phyloP scores from a whole-genome alignment of 768 basidiomycete species.

The Psilocybe cyanescens region DNA sequence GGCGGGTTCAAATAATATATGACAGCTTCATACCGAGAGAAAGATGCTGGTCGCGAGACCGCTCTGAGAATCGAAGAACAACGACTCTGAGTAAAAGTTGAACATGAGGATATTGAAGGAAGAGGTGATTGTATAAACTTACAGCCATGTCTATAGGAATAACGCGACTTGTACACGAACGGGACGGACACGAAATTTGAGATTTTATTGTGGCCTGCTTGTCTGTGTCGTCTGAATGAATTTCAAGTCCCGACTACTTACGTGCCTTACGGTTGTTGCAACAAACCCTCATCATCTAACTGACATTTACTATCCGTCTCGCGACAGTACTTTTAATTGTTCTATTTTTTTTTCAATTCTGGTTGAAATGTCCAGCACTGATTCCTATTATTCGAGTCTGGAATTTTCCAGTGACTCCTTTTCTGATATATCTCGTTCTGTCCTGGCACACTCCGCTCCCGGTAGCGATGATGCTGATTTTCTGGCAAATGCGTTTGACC shows the following conservation, averaged over 20 bases:
- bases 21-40: conserved; percentile 33
- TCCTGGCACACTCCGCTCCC: too few relatives aligned
- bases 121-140: conserved; percentile 23
- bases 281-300: too few relatives aligned
- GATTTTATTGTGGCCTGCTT: conserved; percentile 37
- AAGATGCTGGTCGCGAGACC: conserved; percentile 42
- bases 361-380: too few relatives aligned
- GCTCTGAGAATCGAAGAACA: conserved; percentile 45
- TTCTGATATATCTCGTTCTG: too few relatives aligned
- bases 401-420: too few relatives aligned
- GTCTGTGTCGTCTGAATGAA: conserved; percentile 10
- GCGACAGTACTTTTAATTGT: too few relatives aligned
- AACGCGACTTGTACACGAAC: conserved; percentile 24
- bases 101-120: conserved; percentile 4
- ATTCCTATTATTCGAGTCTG: too few relatives aligned
- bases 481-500: too few relatives aligned
- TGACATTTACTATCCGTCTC: too few relatives aligned
- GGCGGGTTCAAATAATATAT: not conserved
- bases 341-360: too few relatives aligned
- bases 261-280: too few relatives aligned
- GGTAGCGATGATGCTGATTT: too few relatives aligned
- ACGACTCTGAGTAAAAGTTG: conserved; percentile 38
- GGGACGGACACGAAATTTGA: conserved; percentile 36
- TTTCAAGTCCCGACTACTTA: not conserved
- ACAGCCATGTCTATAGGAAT: conserved; percentile 44